Evolutionary conservation across 768 basidiomycete genomes (phyloP).

Genomic region (Tulasnella sp.): DNA sequence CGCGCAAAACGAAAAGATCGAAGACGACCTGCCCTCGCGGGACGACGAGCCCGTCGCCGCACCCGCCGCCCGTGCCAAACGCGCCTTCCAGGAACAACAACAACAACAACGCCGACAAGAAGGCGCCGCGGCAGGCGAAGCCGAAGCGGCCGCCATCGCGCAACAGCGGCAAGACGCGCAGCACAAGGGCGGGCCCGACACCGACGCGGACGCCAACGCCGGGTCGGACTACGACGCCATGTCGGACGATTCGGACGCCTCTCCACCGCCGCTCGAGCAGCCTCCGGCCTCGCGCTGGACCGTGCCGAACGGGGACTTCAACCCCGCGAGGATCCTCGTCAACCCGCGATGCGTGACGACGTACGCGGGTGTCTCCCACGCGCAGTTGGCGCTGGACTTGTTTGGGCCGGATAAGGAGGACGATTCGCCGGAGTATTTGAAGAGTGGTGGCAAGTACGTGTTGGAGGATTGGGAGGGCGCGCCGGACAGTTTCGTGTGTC

Average conservation of each 20-base stretch:
- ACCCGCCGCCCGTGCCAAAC: neutral
- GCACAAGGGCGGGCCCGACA: constrained; percentile 24
- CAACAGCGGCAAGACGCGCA: constrained; percentile 4
- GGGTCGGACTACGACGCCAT: constrained; percentile 88
- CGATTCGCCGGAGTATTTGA: constrained; percentile 40
- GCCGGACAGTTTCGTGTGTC: constrained; percentile 96
- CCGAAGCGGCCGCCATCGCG: constrained; percentile 20
- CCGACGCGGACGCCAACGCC: constrained; percentile 72
- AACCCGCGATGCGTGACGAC: constrained; percentile 97
- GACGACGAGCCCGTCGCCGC: constrained; percentile 27
- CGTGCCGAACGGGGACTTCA: constrained; percentile 85
- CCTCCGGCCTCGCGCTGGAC: constrained; percentile 41
- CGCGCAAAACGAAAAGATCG: neutral
- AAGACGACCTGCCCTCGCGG: neutral
- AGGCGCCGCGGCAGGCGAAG: constrained; percentile 26
- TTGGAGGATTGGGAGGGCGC: constrained; percentile 95
- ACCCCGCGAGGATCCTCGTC: constrained; percentile 85
- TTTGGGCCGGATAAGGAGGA: constrained; percentile 72
- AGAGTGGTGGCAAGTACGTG: constrained; percentile 62
- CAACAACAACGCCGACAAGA: constrained; percentile 14
- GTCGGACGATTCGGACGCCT: constrained; percentile 54
- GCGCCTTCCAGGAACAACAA: neutral
- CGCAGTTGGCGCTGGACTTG: constrained; percentile 89
- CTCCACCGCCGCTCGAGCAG: constrained; percentile 31
- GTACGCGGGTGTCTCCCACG: constrained; percentile 95